These are phyloP conservation scores for Aspergillus mulundensis DNA, from an alignment of 495 filamentous ascomycete genomes.

Conservation along the genomic window DNA sequence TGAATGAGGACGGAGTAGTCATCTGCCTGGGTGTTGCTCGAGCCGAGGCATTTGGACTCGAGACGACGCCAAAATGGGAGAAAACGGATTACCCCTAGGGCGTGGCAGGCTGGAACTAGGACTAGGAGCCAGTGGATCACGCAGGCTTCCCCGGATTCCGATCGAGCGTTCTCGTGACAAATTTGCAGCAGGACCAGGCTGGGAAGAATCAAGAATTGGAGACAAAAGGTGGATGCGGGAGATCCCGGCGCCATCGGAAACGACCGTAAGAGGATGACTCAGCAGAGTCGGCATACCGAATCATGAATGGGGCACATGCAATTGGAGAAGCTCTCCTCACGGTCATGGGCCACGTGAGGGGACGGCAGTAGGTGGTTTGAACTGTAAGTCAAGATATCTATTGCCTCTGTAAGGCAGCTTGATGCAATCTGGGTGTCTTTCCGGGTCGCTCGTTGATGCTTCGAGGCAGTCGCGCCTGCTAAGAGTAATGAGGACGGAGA, in stretches of 20 bases:
- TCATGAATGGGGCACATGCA: not conserved
- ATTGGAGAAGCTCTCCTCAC: not conserved
- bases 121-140: not conserved
- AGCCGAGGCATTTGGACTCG: not conserved
- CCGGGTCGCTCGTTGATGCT: not conserved
- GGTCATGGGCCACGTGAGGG: not conserved
- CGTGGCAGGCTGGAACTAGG: no score
- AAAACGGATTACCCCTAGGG: not conserved
- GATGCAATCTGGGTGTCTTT: not conserved
- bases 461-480: not conserved
- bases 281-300: slow-evolving; percentile 8
- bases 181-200: not conserved
- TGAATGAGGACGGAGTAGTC: not conserved
- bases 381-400: no score
- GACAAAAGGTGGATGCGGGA: slow-evolving; percentile 15
- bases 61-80: not conserved
- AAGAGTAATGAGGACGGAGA: not conserved
- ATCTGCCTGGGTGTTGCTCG: not conserved
- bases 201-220: not conserved
- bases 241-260: slow-evolving; percentile 21
- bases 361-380: no score
- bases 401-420: no score
- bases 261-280: slow-evolving; percentile 19
- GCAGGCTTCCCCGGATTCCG: slow-evolving; percentile 7
- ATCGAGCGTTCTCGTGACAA: not conserved